A percentile compares a stretch with the other conserved stretches of the same genome.
Evolutionary conservation across 2,329 filamentous ascomycete genomes (phyloP).

Genomic region (Diaporthe nobilis): DNA sequence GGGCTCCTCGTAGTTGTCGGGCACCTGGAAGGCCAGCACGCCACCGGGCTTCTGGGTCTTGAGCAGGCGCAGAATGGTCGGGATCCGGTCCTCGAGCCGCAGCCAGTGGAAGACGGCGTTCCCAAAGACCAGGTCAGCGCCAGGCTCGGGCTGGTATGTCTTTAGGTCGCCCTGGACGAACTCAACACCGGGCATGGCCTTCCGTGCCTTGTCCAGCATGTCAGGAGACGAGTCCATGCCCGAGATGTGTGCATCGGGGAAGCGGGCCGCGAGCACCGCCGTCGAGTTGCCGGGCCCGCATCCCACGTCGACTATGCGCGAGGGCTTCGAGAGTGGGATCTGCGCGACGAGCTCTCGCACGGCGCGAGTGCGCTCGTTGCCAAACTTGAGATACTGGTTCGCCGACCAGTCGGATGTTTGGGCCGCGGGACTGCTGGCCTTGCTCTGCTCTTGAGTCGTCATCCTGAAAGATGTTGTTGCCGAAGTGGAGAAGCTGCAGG

Average conservation of each 20-base stretch:
- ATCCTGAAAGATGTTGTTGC: conserved; percentile 26
- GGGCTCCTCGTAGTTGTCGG: conserved; percentile 63
- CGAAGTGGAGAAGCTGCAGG: neutral
- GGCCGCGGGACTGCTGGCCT: neutral
- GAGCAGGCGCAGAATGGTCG: conserved; percentile 60
- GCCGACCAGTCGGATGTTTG: conserved; percentile 64
- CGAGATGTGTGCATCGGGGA: conserved; percentile 60
- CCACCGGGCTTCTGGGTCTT: conserved; percentile 56
- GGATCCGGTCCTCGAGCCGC: conserved; percentile 56
- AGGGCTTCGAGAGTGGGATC: conserved; percentile 56
- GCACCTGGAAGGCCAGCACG: conserved; percentile 67
- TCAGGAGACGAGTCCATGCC: conserved; percentile 69
- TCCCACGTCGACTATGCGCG: conserved; percentile 68
- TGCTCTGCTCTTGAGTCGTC: conserved; percentile 23
- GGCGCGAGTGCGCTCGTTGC: conserved; percentile 65
- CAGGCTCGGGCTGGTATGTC: conserved; percentile 52
- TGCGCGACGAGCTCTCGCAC: conserved; percentile 66
- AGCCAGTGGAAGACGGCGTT: conserved; percentile 75
- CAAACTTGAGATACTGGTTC: conserved; percentile 69
- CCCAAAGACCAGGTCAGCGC: conserved; percentile 63
- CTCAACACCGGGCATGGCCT: conserved; percentile 55
- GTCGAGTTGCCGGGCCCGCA: conserved; percentile 74
- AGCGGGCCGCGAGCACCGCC: conserved; percentile 60
- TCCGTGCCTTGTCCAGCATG: conserved; percentile 66
- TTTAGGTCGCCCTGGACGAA: conserved; percentile 63